Evolutionary conservation across 2,329 filamentous ascomycete species (phyloP), one percentile per base, ranked within the genome.

Genomic region (Aspergillus neotritici): DNA sequence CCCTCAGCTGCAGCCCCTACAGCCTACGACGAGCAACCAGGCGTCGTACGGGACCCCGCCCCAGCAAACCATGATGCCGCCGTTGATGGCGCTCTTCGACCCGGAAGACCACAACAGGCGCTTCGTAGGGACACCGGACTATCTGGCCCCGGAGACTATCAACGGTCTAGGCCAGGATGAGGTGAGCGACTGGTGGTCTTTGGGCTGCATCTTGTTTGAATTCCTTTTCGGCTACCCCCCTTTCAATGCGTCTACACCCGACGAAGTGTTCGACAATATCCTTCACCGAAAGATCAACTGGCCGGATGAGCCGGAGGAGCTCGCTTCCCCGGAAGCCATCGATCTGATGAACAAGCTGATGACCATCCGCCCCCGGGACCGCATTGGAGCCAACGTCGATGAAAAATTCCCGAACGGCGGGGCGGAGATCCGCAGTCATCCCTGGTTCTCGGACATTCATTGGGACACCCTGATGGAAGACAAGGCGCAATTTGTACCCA

Each of bases 141-240:
- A 98, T 62, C 78, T 98, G 11, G 93, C 93, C 0, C 93, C 93
- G 0, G 94, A 98, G 63, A 98, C 94, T 0, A 94, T 98, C 61
- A 90, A 88, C 52, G 93, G 94, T 38, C 83, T 89, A 53, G 89
- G 91, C 2, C 93, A 98, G 65, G 93, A 98, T 60, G 91, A 97
- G 65, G 93, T 91, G 54, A 97, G 93, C 62, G 93, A 98, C 80
- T 98, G 93, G 93, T 98, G 93, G 93, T 97, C 93, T 15, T 77
- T 98, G n/a, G 93, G 93, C 1, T 98, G 94, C 64, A 97, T 98
- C 55, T 73, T 97, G 66, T 98, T 96, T 58, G 93, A 98, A 60
- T 96, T 95, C 53, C 72, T 98, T 2, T 97, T 87, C 60, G 93
- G 93, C 1, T 84, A 87, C 45, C 93, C 93, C 1, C 93, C 93